Evolutionary conservation across 768 basidiomycete species (phyloP).

Genomic region (Lactarius indigo): DNA sequence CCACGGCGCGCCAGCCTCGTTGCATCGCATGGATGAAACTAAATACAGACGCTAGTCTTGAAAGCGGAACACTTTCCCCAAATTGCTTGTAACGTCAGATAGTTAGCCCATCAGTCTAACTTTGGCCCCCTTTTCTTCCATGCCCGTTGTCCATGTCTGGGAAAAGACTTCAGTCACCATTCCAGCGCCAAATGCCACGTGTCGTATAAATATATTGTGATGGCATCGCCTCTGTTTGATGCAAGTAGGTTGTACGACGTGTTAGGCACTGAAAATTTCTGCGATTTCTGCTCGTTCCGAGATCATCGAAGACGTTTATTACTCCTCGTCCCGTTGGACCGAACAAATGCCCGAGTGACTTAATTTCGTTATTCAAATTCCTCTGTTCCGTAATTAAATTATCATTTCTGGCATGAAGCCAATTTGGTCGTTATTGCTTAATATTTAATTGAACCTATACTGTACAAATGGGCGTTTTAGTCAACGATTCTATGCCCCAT

Average conservation of each 20-base stretch:
- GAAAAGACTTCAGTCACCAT: not conserved
- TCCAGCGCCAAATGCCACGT: not conserved
- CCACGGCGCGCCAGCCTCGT: not conserved
- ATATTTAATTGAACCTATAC: too few relatives aligned
- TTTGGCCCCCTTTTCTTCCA: not conserved
- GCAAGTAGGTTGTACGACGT: not conserved
- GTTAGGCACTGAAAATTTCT: not conserved
- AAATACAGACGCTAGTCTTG: not conserved
- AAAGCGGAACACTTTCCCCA: not conserved
- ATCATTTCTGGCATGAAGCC: not conserved
- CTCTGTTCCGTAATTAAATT: not conserved
- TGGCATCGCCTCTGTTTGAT: not conserved
- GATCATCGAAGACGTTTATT: not conserved
- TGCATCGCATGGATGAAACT: not conserved
- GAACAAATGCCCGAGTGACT: too few relatives aligned
- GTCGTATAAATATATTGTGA: not conserved
- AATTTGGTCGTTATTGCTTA: not conserved
- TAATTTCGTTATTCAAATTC: not conserved
- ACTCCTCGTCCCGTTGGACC: not conserved
- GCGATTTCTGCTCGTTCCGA: not conserved
- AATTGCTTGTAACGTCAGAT: not conserved
- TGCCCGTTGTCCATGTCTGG: not conserved
- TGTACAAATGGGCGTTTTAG: too few relatives aligned
- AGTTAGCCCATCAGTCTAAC: not conserved
- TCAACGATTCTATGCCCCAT: not conserved